Evolutionary conservation across 2,329 filamentous ascomycete species (phyloP).

Genomic region (Ophiosphaerella narmari): DNA sequence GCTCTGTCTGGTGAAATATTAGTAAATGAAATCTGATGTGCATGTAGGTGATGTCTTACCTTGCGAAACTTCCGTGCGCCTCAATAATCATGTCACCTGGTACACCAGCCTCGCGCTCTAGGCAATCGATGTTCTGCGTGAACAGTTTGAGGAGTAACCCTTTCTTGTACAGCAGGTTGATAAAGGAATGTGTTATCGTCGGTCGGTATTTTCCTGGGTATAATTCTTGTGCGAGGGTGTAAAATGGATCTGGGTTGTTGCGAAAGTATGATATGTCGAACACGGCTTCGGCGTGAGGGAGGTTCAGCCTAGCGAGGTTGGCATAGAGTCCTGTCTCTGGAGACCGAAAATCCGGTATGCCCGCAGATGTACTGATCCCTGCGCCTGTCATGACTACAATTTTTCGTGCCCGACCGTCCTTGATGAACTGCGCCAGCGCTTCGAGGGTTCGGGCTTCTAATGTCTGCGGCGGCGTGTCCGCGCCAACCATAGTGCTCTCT

Average conservation of each 20-base stretch:
- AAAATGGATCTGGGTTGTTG: slow-evolving; percentile 84
- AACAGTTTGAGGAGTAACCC: slow-evolving; percentile 82
- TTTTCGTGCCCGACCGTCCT: slow-evolving; percentile 65
- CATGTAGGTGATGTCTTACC: slow-evolving; percentile 7
- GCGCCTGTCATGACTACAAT: slow-evolving; percentile 92
- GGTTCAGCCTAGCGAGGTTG: slow-evolving; percentile 82
- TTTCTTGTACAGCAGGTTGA: slow-evolving; percentile 79
- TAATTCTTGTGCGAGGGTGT: slow-evolving; percentile 86
- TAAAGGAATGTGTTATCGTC: slow-evolving; percentile 88
- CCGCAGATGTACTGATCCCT: slow-evolving; percentile 75
- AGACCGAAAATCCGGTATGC: slow-evolving; percentile 92
- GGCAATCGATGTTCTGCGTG: slow-evolving; percentile 96
- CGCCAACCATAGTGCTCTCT: slow-evolving; percentile 71
- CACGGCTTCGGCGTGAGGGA: slow-evolving; percentile 89
- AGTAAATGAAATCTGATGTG: no score
- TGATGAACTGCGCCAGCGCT: slow-evolving; percentile 80
- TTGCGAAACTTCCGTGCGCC: slow-evolving; percentile 91
- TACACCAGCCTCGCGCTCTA: slow-evolving; percentile 86
- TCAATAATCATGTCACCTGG: slow-evolving; percentile 82
- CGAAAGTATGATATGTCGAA: slow-evolving; percentile 93
- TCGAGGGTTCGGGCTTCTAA: slow-evolving; percentile 71
- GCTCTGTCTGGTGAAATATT: slow-evolving; percentile 61
- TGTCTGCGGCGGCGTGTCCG: slow-evolving; percentile 66
- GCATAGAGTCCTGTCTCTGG: slow-evolving; percentile 92
- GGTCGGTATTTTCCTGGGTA: slow-evolving; percentile 89